These are phyloP conservation scores for Staphylotrichum longicolle DNA, from an alignment of 495 filamentous ascomycete genomes.

Conservation along the genomic window DNA sequence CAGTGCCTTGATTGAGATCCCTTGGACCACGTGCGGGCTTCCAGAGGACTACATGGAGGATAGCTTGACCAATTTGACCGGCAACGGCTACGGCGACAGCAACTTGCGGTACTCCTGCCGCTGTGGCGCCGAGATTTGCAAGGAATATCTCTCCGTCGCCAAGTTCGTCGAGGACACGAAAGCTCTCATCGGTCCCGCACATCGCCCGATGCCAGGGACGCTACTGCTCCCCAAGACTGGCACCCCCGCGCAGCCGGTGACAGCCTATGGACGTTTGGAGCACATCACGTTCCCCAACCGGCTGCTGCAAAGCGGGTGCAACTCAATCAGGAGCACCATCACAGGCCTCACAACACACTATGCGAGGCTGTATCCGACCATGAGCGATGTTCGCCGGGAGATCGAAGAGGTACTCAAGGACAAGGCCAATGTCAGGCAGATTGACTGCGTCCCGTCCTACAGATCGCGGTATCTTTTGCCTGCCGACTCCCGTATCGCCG, in stretches of 20 bases:
- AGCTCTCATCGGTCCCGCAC: constrained; percentile 38
- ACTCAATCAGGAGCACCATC: constrained; percentile 36
- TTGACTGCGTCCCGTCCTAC: constrained; percentile 25
- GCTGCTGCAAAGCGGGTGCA: constrained; percentile 45
- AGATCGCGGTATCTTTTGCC: constrained; percentile 23
- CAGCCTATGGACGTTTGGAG: too few relatives aligned
- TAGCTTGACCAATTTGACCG: constrained; percentile 27
- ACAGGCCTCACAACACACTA: constrained; percentile 32
- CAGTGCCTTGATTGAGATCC: constrained; percentile 39
- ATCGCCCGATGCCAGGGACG: constrained; percentile 64
- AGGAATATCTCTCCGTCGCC: constrained; percentile 52
- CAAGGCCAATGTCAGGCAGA: constrained; percentile 25
- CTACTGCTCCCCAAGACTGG: constrained; percentile 46
- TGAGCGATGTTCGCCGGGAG: constrained; percentile 42
- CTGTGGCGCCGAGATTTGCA: constrained; percentile 53
- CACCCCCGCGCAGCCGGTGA: constrained; percentile 17
- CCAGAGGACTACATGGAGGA: constrained; percentile 30
- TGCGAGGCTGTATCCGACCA: constrained; percentile 33
- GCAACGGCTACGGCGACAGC: constrained; percentile 66
- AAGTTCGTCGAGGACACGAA: constrained; percentile 59
- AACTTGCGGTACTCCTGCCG: constrained; percentile 47
- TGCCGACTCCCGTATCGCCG: constrained; percentile 44
- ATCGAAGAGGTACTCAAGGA: constrained; percentile 46
- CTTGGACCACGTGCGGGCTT: constrained; percentile 60
- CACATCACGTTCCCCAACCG: constrained; percentile 58